Percentiles rank a stretch among this genome's conserved stretches.
Evolutionary conservation across 2,329 filamentous ascomycete genomes (phyloP).

Genomic region (Penicillium aurantiogriseum): DNA sequence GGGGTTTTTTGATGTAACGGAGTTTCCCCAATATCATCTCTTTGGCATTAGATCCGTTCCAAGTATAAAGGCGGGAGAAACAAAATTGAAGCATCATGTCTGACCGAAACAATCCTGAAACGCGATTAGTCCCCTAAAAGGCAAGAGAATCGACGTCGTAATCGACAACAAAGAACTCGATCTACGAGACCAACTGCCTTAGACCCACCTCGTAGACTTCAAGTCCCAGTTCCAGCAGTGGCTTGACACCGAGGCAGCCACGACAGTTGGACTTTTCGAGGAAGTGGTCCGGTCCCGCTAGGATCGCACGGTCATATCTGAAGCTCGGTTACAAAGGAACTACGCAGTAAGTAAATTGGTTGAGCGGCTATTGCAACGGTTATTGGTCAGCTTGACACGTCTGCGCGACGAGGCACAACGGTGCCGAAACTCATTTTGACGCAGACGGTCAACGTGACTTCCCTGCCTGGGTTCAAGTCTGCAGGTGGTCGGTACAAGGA

Average conservation of each 20-base stretch:
- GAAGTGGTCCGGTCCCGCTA: conserved; percentile 26
- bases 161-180: conserved; percentile 36
- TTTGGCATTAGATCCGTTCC: conserved; percentile 17
- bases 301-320: conserved; percentile 39
- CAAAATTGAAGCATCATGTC: neutral
- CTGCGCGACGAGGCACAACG: conserved; percentile 29
- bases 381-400: conserved; percentile 32
- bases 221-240: conserved; percentile 39
- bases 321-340: conserved; percentile 33
- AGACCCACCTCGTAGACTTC: conserved; percentile 35
- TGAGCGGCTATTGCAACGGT: conserved; percentile 33
- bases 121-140: conserved; percentile 7
- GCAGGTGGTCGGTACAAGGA: conserved; percentile 32
- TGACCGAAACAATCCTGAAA: neutral
- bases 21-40: conserved; percentile 20
- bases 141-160: conserved; percentile 31
- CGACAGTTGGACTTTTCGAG: conserved; percentile 20
- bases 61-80: conserved; percentile 1
- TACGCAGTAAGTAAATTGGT: conserved; percentile 27
- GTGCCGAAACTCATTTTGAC: conserved; percentile 40
- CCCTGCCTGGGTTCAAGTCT: conserved; percentile 37
- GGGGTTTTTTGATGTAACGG: conserved; percentile 30
- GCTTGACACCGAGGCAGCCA: conserved; percentile 33
- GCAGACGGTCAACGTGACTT: conserved; percentile 41
- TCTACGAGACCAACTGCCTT: conserved; percentile 25